phyloP scores from a whole-genome alignment of 2,329 filamentous ascomycete species.

The Trichoderma aggressivum region DNA sequence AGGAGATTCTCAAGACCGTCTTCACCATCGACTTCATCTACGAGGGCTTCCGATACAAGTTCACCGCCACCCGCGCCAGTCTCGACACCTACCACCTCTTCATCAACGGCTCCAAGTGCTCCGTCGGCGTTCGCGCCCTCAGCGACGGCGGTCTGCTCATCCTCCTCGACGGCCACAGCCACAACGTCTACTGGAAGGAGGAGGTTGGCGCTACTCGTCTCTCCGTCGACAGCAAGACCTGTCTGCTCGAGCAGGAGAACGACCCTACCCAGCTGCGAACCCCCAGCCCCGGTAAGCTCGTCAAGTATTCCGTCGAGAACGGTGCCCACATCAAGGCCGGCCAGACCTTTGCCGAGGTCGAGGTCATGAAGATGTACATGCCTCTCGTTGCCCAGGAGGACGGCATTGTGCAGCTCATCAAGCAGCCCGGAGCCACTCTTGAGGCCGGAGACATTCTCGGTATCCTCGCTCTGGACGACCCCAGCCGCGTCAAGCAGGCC shows the following conservation, averaged over 20 bases:
- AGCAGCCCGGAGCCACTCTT: constrained; percentile 96
- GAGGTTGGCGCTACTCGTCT: constrained; percentile 93
- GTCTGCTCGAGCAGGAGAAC: constrained; percentile 96
- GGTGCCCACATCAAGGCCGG: constrained; percentile 89
- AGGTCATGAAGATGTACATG: constrained; percentile 99
- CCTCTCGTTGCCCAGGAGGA: constrained; percentile 92
- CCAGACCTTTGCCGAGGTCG: constrained; percentile 91
- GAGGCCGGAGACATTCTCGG: constrained; percentile 98
- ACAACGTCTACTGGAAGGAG: constrained; percentile 99
- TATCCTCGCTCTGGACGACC: constrained; percentile 92
- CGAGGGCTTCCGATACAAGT: constrained; percentile 94
- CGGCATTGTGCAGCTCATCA: constrained; percentile 95
- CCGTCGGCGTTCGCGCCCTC: constrained; percentile 86
- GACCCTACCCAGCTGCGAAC: constrained; percentile 95
- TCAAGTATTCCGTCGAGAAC: constrained; percentile 96
- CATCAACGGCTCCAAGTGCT: constrained; percentile 97
- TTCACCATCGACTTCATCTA: constrained; percentile 99
- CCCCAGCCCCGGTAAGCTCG: constrained; percentile 92
- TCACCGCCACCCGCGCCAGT: constrained; percentile 91
- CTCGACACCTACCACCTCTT: constrained; percentile 94
- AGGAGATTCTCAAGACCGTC: constrained; percentile 95
- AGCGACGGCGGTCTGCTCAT: constrained; percentile 92
- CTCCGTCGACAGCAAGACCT: constrained; percentile 97
- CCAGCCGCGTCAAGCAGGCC: constrained; percentile 92
- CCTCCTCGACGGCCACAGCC: constrained; percentile 84